phyloP scores from a whole-genome alignment of 345 rosid species.

The Sisymbrium irio region DNA sequence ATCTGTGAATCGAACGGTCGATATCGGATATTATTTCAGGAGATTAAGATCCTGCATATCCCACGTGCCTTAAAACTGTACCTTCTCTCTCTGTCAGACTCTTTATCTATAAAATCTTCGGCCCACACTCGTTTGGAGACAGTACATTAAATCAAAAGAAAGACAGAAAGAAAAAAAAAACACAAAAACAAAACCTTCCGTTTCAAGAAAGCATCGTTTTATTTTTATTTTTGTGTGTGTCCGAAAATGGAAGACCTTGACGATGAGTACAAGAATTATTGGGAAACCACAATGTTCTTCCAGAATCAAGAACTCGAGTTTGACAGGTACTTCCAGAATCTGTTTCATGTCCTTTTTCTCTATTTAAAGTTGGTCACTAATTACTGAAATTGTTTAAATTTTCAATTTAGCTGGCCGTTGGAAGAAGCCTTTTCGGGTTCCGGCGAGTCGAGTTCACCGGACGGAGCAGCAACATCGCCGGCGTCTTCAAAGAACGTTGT shows the following conservation, averaged over 20 bases:
- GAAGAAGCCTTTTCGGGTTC: conserved; percentile 54
- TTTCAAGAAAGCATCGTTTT: conserved; percentile 31
- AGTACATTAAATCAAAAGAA: conserved; percentile 22
- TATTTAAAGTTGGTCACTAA: background rate
- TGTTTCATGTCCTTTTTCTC: background rate
- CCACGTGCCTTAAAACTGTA: conserved; percentile 23
- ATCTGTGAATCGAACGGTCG: conserved; percentile 27
- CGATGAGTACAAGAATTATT: conserved; percentile 54
- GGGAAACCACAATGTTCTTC: conserved; percentile 70
- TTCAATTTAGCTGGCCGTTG: conserved; percentile 45
- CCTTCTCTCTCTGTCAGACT: conserved; percentile 5
- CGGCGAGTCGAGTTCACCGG: conserved; percentile 91
- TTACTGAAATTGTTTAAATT: background rate
- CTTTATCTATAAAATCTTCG: conserved; percentile 33
- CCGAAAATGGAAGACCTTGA: conserved; percentile 32
- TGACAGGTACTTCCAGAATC: conserved; percentile 32
- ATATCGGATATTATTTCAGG: conserved; percentile 11
- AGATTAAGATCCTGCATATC: conserved; percentile 15
- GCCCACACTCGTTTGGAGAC: conserved; percentile 16
- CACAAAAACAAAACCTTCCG: conserved; percentile 11
- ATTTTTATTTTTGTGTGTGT: background rate
- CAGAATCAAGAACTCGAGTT: conserved; percentile 59
- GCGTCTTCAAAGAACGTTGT: conserved; percentile 74
- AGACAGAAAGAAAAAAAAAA: background rate
- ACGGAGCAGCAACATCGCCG: conserved; percentile 66